Base-by-base conservation (phyloP, 192 early-diverging fungal genomes). In the Physocladia obscura region DNA sequence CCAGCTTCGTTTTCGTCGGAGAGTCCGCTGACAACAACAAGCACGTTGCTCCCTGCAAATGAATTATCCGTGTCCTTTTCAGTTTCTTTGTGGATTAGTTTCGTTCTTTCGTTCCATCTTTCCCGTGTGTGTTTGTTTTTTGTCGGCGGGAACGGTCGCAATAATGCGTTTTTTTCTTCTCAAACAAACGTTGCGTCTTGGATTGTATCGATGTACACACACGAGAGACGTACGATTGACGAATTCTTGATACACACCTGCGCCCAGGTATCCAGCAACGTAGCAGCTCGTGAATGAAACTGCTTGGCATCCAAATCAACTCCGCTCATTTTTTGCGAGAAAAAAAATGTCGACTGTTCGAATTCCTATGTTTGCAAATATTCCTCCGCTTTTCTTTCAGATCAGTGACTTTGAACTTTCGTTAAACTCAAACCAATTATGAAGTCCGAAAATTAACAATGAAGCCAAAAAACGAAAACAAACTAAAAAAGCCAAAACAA, bases 1-100 rank as follows among this genome's bases (percentile, higher is more conserved):
- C 87, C 79, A 40, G 81, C 81, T 32, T 89, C 88, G 36, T 89
- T 87, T 26, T 95, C 91, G 36, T 68, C 65, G 8, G 52, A 37
- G 13, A 68, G 38, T 24, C 65, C 65, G 35, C 54, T 56, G 0
- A 44, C 65, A 57, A 68, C 65, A 37, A 68, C 65, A 26, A 55
- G n/a, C 15, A 36, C 30, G 52, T 55, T 31, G 29, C 30, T 38
- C 11, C 37, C 52, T 13, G 32, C 65, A 57, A 68, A 68, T 37
- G 52, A 34, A 21, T 27, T 26, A 34, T 68, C 65, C 52, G 62
- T 11, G 47, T 65, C 62, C 31, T 31, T 34, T 22, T 65, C 40
- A 44, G 40, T 44, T 44, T 44, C 40, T 17, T 48, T 48, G 17
- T 17, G 22, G 47, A 48, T 48, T 17, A 21, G 47, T n/a, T 21